phyloP scores from a whole-genome alignment of 352 stramenopile species.

The Globisporangium radiosum region DNA sequence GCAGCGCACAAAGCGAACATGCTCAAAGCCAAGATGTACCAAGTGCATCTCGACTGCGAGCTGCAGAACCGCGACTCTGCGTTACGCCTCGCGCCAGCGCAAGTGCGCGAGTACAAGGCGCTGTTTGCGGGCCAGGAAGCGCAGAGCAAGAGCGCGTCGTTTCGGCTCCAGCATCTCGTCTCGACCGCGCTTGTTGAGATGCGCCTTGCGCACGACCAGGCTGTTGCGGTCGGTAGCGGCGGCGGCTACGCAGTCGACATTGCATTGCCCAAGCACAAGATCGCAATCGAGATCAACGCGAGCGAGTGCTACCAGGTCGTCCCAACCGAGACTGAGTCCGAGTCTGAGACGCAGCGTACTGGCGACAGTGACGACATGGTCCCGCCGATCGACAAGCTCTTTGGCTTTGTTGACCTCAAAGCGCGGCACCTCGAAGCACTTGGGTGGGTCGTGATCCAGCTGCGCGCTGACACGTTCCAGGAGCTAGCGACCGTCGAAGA shows the following conservation, averaged over 20 bases:
- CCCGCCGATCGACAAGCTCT: conserved; percentile 19
- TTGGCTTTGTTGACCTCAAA: conserved; percentile 59
- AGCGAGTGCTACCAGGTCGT: conserved; percentile 42
- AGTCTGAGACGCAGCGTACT: not conserved
- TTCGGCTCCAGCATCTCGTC: conserved; percentile 50
- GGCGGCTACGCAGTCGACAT: conserved; percentile 55
- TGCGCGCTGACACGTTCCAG: conserved; percentile 48
- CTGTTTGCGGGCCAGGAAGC: conserved; percentile 43
- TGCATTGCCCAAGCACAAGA: conserved; percentile 36
- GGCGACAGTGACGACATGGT: conserved; percentile 18
- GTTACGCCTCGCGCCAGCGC: conserved; percentile 22
- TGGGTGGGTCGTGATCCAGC: conserved; percentile 65
- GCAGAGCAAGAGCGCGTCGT: conserved; percentile 48
- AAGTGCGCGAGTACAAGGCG: conserved; percentile 31
- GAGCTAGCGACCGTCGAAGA: conserved; percentile 39
- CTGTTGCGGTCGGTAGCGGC: conserved; percentile 15
- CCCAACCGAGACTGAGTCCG: conserved; percentile 3
- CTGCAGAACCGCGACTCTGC: conserved; percentile 23
- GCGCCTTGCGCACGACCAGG: conserved; percentile 26
- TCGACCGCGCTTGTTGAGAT: conserved; percentile 52
- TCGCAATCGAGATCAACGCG: conserved; percentile 63
- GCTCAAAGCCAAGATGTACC: conserved; percentile 49
- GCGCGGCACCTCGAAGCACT: conserved; percentile 50
- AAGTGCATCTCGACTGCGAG: conserved; percentile 57
- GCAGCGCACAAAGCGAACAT: conserved; percentile 27